phyloP scores from a whole-genome alignment of 306 rosid species.

The Potentilla sterilis region DNA sequence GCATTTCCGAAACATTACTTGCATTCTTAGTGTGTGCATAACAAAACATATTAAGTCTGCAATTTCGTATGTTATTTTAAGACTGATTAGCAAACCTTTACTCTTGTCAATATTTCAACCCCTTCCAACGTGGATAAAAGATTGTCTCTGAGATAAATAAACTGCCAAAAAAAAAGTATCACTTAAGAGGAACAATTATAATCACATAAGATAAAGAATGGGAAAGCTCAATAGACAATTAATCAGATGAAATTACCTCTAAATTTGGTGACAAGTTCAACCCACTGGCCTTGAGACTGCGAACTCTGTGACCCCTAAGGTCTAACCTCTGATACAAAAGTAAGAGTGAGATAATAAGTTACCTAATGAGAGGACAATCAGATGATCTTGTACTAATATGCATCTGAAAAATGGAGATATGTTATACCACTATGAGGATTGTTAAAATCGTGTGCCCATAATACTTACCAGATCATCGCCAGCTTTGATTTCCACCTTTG shows the following conservation, averaged over 20 bases:
- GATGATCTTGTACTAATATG: not conserved
- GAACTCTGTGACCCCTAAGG: constrained; percentile 96
- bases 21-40: not conserved
- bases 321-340: constrained; percentile 72
- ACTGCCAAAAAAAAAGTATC: constrained; percentile 53
- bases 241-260: constrained; percentile 60
- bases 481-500: constrained; percentile 87
- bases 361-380: constrained; percentile 14
- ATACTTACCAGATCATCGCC: constrained; percentile 84
- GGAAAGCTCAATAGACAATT: not conserved
- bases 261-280: constrained; percentile 87
- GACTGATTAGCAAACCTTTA: constrained; percentile 61
- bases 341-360: constrained; percentile 23
- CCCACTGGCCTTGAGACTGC: constrained; percentile 85
- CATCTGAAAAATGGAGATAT: not conserved
- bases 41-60: not conserved
- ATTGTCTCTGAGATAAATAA: constrained; percentile 94
- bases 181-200: constrained; percentile 16
- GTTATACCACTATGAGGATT: not conserved
- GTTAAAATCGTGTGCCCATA: not conserved
- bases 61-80: not conserved
- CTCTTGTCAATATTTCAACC: constrained; percentile 79
- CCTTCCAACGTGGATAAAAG: constrained; percentile 92
- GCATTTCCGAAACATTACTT: constrained; percentile 22
- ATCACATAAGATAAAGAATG: not conserved